Evolutionary conservation across 2,329 filamentous ascomycete genomes (phyloP), one percentile per base, ranked within the genome.

Genomic region (Pyricularia sp.): DNA sequence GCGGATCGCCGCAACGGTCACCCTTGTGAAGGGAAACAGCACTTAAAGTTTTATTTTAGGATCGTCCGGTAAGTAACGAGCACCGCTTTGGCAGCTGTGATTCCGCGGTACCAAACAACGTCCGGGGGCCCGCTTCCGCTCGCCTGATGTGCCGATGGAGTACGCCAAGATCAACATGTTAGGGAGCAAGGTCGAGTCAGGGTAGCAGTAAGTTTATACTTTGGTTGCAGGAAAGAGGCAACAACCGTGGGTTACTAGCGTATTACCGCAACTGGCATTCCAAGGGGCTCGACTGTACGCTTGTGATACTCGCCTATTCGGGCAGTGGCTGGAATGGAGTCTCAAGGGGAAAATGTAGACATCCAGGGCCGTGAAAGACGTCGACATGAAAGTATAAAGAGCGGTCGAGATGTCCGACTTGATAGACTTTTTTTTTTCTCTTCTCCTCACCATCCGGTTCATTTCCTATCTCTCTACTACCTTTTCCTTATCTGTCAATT

Each of bases 391-490:
- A 12, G n/a, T 61, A 61, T 61, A 61, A 61, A 26, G 20, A 61
- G 58, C 7, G 3, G 9, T 26, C 58, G 58, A 61, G 58, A 61
- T 61, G 7, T 1, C 14, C 58, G 58, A 61, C 58, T 61, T 61
- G 58, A 26, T 25, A 23, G 25, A 25, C n/a, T 61, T 61, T 61
- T 26, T 61, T 59, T 61, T 25, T 61, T 61, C 58, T 61, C 58
- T 61, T 61, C 58, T 61, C 58, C 58, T 61, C 58, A 61, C 58
- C 58, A 61, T 61, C 58, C 58, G 58, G 58, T 61, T 61, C 25
- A 23, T 26, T 61, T 25, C 25, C 58, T 25, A 26, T 61, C 58
- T 61, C 11, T 25, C 58, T 26, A 61, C 58, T 61, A 61, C 58
- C 2, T 61, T n/a, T 61, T 61, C 58, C 23, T n/a, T 61, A 26